phyloP scores from a whole-genome alignment of 1,139 yeast species.

The Lodderomyces orthopsilosis region DNA sequence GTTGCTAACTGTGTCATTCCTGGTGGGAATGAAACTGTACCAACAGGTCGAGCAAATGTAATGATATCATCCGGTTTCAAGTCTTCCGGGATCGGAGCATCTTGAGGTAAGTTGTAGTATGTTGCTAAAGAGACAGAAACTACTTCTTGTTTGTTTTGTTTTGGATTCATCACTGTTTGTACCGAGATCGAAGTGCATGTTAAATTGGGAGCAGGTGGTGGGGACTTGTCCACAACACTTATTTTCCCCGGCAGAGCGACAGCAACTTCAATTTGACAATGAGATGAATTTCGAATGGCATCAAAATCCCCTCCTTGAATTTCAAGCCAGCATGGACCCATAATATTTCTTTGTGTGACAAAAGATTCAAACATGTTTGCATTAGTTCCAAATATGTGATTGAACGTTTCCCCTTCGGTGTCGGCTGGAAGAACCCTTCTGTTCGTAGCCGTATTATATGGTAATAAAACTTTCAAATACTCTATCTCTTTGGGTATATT shows the following conservation, averaged over 20 bases:
- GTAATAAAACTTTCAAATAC: slow-evolving; percentile 75
- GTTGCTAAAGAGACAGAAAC: slow-evolving; percentile 79
- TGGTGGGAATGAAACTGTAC: slow-evolving; percentile 61
- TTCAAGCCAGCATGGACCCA: slow-evolving; percentile 98
- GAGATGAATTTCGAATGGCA: slow-evolving; percentile 65
- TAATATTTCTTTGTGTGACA: slow-evolving; percentile 74
- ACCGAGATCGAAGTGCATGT: slow-evolving; percentile 74
- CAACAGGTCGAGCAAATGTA: slow-evolving; percentile 77
- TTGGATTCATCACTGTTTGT: slow-evolving; percentile 73
- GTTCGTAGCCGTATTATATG: slow-evolving; percentile 61
- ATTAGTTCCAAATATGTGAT: slow-evolving; percentile 76
- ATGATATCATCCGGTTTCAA: slow-evolving; percentile 53
- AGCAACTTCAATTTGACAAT: slow-evolving; percentile 75
- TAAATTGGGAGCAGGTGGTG: slow-evolving; percentile 56
- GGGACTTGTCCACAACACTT: slow-evolving; percentile 48
- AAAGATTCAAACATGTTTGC: slow-evolving; percentile 80
- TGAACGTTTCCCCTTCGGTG: slow-evolving; percentile 72
- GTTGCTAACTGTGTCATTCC: slow-evolving; percentile 63
- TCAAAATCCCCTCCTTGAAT: slow-evolving; percentile 62
- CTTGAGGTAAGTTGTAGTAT: slow-evolving; percentile 65
- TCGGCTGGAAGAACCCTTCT: slow-evolving; percentile 56
- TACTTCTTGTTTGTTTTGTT: slow-evolving; percentile 78
- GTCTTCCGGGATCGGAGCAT: slow-evolving; percentile 59
- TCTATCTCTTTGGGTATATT: slow-evolving; percentile 79
- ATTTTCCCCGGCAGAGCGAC: slow-evolving; percentile 51